These are phyloP conservation scores for Globisporangium canariense DNA, from an alignment of 352 stramenopile genomes.

Conservation along the genomic window DNA sequence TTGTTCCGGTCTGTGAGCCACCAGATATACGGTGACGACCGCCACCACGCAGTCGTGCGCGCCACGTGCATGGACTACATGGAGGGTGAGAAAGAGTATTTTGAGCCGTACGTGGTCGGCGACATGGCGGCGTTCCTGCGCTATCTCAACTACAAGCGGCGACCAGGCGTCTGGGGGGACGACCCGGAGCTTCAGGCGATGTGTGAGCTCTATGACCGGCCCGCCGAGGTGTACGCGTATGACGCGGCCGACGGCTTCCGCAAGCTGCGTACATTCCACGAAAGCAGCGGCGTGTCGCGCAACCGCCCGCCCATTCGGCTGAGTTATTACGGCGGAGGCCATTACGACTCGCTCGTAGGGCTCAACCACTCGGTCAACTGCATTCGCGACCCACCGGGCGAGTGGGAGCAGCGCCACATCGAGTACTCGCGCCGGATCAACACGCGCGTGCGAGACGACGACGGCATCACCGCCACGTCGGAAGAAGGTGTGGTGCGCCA, in stretches of 20 bases:
- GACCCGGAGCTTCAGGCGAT: constrained; percentile 96
- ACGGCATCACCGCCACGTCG: constrained; percentile 8
- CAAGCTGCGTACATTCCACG: constrained; percentile 88
- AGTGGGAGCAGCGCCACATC: constrained; percentile 68
- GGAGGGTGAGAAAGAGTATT: constrained; percentile 90
- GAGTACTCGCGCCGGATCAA: constrained; percentile 70
- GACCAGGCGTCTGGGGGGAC: constrained; percentile 92
- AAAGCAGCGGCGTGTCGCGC: constrained; percentile 54
- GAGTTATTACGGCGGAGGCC: constrained; percentile 90
- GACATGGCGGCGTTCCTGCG: constrained; percentile 82
- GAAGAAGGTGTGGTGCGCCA: constrained; percentile 24
- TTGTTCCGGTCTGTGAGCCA: constrained; percentile 95
- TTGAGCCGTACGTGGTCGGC: constrained; percentile 90
- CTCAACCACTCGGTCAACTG: constrained; percentile 49
- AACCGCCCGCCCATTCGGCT: constrained; percentile 75
- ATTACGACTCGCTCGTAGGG: constrained; percentile 89
- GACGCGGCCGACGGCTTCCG: constrained; percentile 61
- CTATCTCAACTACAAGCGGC: constrained; percentile 91
- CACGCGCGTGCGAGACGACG: constrained; percentile 28
- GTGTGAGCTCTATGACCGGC: constrained; percentile 92
- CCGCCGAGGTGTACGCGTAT: constrained; percentile 90
- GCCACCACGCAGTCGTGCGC: constrained; percentile 89
- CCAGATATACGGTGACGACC: constrained; percentile 94
- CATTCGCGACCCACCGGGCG: constrained; percentile 52
- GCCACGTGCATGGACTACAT: constrained; percentile 95